Evolutionary conservation across 495 filamentous ascomycete genomes (phyloP).

Genomic region (Parathielavia hyrcaniae): DNA sequence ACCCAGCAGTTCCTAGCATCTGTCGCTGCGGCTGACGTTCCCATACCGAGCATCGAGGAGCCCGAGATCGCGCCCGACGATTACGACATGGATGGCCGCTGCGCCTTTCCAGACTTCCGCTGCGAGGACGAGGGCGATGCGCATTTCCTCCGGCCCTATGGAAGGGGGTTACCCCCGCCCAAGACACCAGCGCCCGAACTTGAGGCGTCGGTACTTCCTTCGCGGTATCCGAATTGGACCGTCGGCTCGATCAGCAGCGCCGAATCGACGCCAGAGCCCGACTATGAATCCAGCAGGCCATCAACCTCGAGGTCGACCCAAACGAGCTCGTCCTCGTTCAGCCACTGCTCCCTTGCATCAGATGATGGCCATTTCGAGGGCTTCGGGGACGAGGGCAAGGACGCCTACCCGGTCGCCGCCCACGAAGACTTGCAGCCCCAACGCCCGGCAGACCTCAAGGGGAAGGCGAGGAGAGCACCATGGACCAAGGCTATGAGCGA

Average conservation of each 20-base stretch:
- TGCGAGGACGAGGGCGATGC: slow-evolving; percentile 31
- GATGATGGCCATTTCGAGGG: slow-evolving; percentile 43
- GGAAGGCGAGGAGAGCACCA: slow-evolving; percentile 40
- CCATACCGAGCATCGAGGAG: slow-evolving; percentile 50
- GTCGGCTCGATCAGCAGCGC: slow-evolving; percentile 42
- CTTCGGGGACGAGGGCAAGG: slow-evolving; percentile 33
- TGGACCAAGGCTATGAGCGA: slow-evolving; percentile 91
- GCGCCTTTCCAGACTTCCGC: slow-evolving; percentile 24
- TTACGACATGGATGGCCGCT: slow-evolving; percentile 30
- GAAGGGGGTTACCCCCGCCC: slow-evolving; percentile 37
- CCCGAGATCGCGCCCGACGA: slow-evolving; percentile 30
- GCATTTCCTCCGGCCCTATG: slow-evolving; percentile 27
- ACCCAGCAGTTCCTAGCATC: slow-evolving; percentile 53
- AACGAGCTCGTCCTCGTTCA: slow-evolving; percentile 45
- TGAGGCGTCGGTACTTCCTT: slow-evolving; percentile 29
- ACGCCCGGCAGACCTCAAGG: slow-evolving; percentile 18
- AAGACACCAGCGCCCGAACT: slow-evolving; percentile 43
- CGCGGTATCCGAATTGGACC: slow-evolving; percentile 45
- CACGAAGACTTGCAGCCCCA: slow-evolving; percentile 12
- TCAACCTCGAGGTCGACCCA: slow-evolving; percentile 47
- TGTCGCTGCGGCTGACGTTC: slow-evolving; percentile 51
- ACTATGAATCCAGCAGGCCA: slow-evolving; percentile 47
- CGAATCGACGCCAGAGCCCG: slow-evolving; percentile 43
- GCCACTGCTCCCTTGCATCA: slow-evolving; percentile 42
- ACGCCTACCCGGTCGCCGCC: slow-evolving; percentile 20